A percentile compares a stretch with the other conserved stretches of the same genome.
Evolutionary conservation across 2,329 filamentous ascomycete species (phyloP).

Genomic region (Furcasterigmium sp.): DNA sequence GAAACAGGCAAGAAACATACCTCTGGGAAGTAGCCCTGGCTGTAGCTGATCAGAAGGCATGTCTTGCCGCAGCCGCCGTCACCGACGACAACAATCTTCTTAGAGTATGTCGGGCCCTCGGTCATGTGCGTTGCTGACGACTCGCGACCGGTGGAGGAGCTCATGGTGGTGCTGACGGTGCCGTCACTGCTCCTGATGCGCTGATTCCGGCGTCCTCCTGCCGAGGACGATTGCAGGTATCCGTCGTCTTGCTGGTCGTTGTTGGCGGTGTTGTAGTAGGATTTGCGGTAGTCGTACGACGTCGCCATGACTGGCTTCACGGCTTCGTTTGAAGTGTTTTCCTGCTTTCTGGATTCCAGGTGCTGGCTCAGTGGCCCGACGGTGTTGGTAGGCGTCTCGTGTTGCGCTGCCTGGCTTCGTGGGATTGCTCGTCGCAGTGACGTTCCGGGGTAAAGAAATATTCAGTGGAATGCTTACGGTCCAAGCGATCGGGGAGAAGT

Average conservation of each 20-base stretch:
- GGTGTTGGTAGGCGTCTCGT: too few relatives aligned
- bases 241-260: constrained; percentile 35
- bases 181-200: constrained; percentile 76
- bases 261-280: constrained; percentile 38
- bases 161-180: constrained; percentile 81
- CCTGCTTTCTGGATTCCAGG: too few relatives aligned
- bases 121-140: constrained; percentile 81
- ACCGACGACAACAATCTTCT: constrained; percentile 98
- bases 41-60: constrained; percentile 96
- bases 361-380: too few relatives aligned
- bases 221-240: constrained; percentile 23
- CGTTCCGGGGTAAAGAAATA: too few relatives aligned
- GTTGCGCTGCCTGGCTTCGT: too few relatives aligned
- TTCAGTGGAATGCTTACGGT: neutral
- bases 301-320: constrained; percentile 38
- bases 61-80: constrained; percentile 99
- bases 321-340: constrained; percentile 5
- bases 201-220: constrained; percentile 36
- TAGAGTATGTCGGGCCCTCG: constrained; percentile 88
- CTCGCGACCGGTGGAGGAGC: constrained; percentile 67
- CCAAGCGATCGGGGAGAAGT: neutral
- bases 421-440: too few relatives aligned
- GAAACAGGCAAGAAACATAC: constrained; percentile 42
- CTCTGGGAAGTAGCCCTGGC: constrained; percentile 98
- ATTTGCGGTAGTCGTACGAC: constrained; percentile 46